Conservation (phyloP, 176 grass and related monocot species). For the Phragmites australis region DNA sequence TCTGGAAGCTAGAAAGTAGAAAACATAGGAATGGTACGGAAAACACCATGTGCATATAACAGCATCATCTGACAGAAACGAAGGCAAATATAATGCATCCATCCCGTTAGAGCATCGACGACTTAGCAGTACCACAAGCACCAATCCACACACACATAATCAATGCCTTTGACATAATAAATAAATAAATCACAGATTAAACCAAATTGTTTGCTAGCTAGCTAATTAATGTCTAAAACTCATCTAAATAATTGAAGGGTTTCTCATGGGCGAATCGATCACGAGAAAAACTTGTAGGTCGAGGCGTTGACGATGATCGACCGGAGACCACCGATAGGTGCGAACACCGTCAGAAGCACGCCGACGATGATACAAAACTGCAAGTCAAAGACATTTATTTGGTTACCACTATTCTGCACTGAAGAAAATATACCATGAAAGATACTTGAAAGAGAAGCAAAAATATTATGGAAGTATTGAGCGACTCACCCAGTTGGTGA, state of each 20-base stretch:
- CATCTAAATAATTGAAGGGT: neutral
- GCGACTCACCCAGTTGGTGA: slow-evolving; percentile 83
- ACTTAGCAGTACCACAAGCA: neutral
- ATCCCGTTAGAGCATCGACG: too few relatives aligned
- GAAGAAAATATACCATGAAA: too few relatives aligned
- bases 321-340: neutral
- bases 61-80: too few relatives aligned
- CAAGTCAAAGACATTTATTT: neutral
- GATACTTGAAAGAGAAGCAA: too few relatives aligned
- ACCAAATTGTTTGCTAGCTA: neutral
- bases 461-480: too few relatives aligned
- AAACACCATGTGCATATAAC: too few relatives aligned
- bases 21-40: too few relatives aligned
- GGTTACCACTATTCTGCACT: too few relatives aligned
- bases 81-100: too few relatives aligned
- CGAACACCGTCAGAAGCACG: slow-evolving; percentile 8
- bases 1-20: too few relatives aligned
- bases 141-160: neutral
- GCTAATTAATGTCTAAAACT: neutral
- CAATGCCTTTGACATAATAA: neutral
- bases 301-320: neutral
- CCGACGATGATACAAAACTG: slow-evolving; percentile 29
- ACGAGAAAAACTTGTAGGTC: slow-evolving; percentile 30
- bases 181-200: neutral
- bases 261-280: neutral